phyloP scores from a whole-genome alignment of 495 filamentous ascomycete genomes.

The Evernia prunastri region DNA sequence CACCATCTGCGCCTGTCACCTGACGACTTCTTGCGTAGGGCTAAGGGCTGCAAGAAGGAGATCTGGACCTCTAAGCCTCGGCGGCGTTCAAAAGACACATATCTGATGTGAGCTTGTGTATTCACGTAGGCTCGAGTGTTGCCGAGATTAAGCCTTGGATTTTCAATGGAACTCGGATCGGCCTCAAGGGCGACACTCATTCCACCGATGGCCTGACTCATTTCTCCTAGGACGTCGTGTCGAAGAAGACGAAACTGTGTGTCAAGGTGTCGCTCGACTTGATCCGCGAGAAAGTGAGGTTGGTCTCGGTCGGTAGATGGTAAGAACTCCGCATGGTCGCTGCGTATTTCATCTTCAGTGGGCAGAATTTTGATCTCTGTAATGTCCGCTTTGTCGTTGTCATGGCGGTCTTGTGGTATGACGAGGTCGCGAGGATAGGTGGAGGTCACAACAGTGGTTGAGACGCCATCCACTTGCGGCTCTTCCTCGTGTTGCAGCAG shows the following conservation, averaged over 20 bases:
- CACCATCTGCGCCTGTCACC: conserved; percentile 13
- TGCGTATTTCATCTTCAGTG: conserved; percentile 53
- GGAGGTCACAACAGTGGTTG: conserved; percentile 14
- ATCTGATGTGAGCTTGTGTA: conserved; percentile 21
- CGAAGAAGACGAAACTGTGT: conserved; percentile 62
- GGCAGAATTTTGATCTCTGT: conserved; percentile 55
- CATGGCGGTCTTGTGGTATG: conserved; percentile 43
- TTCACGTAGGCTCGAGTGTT: conserved; percentile 28
- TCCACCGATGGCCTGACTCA: conserved; percentile 49
- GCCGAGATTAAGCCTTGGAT: conserved; percentile 19
- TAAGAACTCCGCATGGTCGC: conserved; percentile 49
- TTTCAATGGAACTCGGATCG: conserved; percentile 11
- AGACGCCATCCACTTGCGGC: background rate
- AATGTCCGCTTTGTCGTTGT: conserved; percentile 60
- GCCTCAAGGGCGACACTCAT: conserved; percentile 31
- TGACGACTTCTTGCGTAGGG: conserved; percentile 2
- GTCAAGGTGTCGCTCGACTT: conserved; percentile 51
- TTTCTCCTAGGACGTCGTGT: conserved; percentile 57
- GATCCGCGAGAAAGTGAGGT: conserved; percentile 51
- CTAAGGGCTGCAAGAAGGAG: conserved; percentile 1
- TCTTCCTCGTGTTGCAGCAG: background rate
- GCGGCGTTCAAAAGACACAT: conserved; percentile 30
- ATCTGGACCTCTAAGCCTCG: conserved; percentile 37
- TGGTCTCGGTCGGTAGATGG: conserved; percentile 46
- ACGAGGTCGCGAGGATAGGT: conserved; percentile 16